Percentiles rank a stretch among this genome's conserved stretches.
These are phyloP conservation scores for Pisolithus microcarpus DNA, from an alignment of 768 basidiomycete species.

Conservation along the genomic window DNA sequence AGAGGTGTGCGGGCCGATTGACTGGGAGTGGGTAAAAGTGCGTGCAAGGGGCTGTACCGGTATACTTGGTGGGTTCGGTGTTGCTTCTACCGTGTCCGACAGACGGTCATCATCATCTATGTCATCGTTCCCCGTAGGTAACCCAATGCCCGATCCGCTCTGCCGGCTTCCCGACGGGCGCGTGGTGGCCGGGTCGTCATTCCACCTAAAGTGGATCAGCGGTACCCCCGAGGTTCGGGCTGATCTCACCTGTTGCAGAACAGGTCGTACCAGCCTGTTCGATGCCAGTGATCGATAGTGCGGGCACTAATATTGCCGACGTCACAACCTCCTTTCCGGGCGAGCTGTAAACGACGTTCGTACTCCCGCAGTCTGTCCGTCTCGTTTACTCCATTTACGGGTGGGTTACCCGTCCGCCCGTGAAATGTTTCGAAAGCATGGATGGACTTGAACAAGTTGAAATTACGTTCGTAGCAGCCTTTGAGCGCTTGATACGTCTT, in stretches of 20 bases:
- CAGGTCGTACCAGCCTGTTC: conserved; percentile 67
- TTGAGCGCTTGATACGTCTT: conserved; percentile 82
- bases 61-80: conserved; percentile 28
- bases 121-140: conserved; percentile 33
- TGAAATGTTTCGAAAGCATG: conserved; percentile 58
- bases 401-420: conserved; percentile 26
- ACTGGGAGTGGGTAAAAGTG: conserved; percentile 18
- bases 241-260: conserved; percentile 56
- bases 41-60: conserved; percentile 23
- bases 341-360: conserved; percentile 60
- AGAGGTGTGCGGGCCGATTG: conserved; percentile 8
- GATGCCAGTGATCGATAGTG: conserved; percentile 75
- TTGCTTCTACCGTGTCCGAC: conserved; percentile 34
- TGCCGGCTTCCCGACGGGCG: conserved; percentile 37
- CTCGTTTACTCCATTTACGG: conserved; percentile 41
- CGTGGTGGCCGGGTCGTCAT: conserved; percentile 56
- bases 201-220: conserved; percentile 42
- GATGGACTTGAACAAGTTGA: conserved; percentile 79
- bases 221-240: neutral
- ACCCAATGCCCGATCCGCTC: conserved; percentile 24
- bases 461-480: conserved; percentile 80
- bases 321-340: conserved; percentile 59
- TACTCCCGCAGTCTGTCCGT: conserved; percentile 64
- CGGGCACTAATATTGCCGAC: conserved; percentile 68
- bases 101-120: conserved; percentile 48